Conservation (phyloP, 2,329 filamentous ascomycete species). For the Emergomyces orientalis region DNA sequence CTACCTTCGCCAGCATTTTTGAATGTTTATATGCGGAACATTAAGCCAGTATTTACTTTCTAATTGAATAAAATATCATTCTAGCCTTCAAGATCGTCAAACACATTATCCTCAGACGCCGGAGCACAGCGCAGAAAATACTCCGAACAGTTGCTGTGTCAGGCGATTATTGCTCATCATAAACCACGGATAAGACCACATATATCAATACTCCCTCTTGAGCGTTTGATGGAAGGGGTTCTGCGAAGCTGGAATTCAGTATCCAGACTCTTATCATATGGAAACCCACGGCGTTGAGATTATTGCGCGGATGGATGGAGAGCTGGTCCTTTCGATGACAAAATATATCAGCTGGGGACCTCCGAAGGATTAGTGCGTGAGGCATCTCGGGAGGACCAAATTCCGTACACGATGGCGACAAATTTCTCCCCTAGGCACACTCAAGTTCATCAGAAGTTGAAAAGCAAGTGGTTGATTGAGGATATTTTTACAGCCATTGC, state of each 20-base stretch:
- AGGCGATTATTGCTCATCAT: no score
- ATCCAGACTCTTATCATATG: constrained; percentile 39
- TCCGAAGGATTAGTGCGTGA: constrained; percentile 27
- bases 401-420: constrained; percentile 33
- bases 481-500: constrained; percentile 17
- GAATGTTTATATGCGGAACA: no score
- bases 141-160: no score
- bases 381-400: constrained; percentile 26
- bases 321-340: constrained; percentile 37
- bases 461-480: constrained; percentile 19
- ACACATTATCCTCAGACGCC: no score
- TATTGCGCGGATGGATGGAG: constrained; percentile 37
- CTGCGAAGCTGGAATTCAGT: constrained; percentile 40
- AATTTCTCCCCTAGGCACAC: constrained; percentile 23
- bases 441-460: constrained; percentile 12
- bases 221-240: constrained; percentile 40
- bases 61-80: no score
- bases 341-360: constrained; percentile 35
- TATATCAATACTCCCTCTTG: constrained; percentile 38
- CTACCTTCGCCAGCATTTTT: no score
- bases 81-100: no score
- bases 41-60: no score
- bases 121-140: no score
- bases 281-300: constrained; percentile 44
- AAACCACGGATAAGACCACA: no score